Base-by-base conservation (phyloP, 257 asterid genomes). In the Avicennia marina region DNA sequence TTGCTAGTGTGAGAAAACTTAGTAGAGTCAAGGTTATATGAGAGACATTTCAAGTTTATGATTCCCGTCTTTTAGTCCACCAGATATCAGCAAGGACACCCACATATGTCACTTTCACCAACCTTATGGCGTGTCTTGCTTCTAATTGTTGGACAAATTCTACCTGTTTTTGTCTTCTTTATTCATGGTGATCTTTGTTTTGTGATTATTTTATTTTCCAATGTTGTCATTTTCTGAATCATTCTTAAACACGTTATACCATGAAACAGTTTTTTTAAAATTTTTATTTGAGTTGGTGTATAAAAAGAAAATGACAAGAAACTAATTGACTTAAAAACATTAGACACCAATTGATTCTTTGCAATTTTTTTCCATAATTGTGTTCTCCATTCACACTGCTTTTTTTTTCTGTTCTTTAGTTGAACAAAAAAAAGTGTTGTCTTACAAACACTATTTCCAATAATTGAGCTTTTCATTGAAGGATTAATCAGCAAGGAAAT, bases 41-140 rank as follows among this genome's bases (percentile, higher is more conserved):
- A 68, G 44, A 40, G 33, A 36, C 56, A 62, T 66, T 61, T 67
- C 40, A 58, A 73, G 53, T 62, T 65, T 67, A 67, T 70, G 60
- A 45, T 69, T 53, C 38, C 53, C 49, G 66, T 56, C 52, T 39
- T 25, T 64, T 62, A 38, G 71, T 55, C 56, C 34, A 65, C 27
- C 46, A 38, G 65, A 56, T 58, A 56, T 70, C 42, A 49, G 60
- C 65, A 69, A 58, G 45, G 53, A 36, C 44, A 27, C 57, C 68
- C 54, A 25, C 65, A 46, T 66, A 11, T 58, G 84, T 78, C 81
- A 56, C 52, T 68, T 61, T 68, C 64, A 67, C 61, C 61, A 55
- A 45, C 60, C 64, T 43, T 65, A 66, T 63, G 53, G 20, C 41
- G 29, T 65, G 15, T 45, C 24, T n/a, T n/a, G n/a, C 29, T 33